Base-by-base conservation (phyloP, 2,329 filamentous ascomycete species). In the Arthrocladium fulminans region DNA sequence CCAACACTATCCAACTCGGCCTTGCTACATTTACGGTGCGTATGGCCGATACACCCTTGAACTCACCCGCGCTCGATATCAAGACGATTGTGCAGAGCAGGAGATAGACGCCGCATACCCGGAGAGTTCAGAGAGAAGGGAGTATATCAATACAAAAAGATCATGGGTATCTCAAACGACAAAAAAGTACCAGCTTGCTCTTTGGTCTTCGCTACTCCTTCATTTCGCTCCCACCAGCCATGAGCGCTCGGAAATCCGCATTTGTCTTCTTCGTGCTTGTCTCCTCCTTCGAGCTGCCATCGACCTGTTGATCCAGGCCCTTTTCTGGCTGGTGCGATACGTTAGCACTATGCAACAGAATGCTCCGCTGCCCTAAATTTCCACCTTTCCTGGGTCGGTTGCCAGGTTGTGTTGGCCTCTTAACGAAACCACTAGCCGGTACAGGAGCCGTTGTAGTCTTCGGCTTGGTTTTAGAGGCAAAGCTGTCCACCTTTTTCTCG, bases 401-500 rank as follows among this genome's bases (percentile, higher is more conserved):
- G 9, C 44, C 44, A 19, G 44, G 32, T 23, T 47, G 44, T 19
- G 44, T 39, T 23, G 44, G 44, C 19, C 44, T 24, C 32, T 47
- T 47, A 51, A 75, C 65, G 37, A 63, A 65, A 4, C 60, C 63
- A 1, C 63, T 53, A 20, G 65, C 57, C 15, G 62, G 56, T 34
- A 60, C 51, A 27, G 54, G 47, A 24, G 55, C 29, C 13, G 47
- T 27, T 23, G 25, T 30, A 23, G 45, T 48, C 59, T 45, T 56
- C 56, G 35, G 68, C 65, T 48, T 67, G 62, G 52, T 67, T 70
- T 40, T 68, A 63, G 24, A 61, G 60, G 40, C 63, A 62, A 45
- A 70, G 60, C 19, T 63, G 60, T 68, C 65, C 22, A 56, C 62
- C 51, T 69, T 71, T 48, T 60, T 63, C 50, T 71, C 71, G 9